A percentile compares a stretch with the other conserved stretches of the same genome.
phyloP scores from a whole-genome alignment of 148 eudicot genomes.

The Rhododendron mucronatum region DNA sequence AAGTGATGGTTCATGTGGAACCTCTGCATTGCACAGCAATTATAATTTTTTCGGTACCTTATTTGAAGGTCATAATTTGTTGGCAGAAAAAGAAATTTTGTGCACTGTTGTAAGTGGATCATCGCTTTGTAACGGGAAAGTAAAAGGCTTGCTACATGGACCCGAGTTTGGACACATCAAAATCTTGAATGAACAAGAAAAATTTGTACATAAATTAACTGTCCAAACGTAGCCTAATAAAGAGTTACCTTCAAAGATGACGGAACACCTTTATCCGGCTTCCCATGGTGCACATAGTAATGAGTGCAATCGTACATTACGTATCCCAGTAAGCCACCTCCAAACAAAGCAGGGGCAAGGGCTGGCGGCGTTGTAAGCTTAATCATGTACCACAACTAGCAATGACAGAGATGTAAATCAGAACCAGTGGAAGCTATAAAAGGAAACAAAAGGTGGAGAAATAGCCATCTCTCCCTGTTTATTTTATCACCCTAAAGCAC shows the following conservation, averaged over 20 bases:
- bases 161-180: neutral
- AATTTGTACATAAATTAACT: neutral
- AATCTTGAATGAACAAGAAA: neutral
- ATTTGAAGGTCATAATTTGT: neutral
- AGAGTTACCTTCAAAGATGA: slow-evolving; percentile 65
- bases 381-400: slow-evolving; percentile 72
- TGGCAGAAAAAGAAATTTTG: neutral
- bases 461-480: neutral
- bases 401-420: neutral
- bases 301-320: slow-evolving; percentile 90
- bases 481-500: neutral
- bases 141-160: neutral
- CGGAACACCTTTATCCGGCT: slow-evolving; percentile 56
- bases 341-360: slow-evolving; percentile 72
- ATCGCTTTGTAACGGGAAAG: neutral
- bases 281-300: slow-evolving; percentile 93
- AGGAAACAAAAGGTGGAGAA: neutral
- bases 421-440: neutral
- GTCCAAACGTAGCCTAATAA: neutral
- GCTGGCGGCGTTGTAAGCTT: slow-evolving; percentile 55
- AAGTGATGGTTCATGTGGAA: slow-evolving; percentile 89
- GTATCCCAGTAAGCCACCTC: slow-evolving; percentile 80
- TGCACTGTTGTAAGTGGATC: neutral
- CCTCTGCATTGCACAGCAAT: slow-evolving; percentile 33
- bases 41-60: too few relatives aligned